A percentile compares a stretch with the other conserved stretches of the same genome.
phyloP scores from a whole-genome alignment of 306 rosid species.

The Purshia tridentata region DNA sequence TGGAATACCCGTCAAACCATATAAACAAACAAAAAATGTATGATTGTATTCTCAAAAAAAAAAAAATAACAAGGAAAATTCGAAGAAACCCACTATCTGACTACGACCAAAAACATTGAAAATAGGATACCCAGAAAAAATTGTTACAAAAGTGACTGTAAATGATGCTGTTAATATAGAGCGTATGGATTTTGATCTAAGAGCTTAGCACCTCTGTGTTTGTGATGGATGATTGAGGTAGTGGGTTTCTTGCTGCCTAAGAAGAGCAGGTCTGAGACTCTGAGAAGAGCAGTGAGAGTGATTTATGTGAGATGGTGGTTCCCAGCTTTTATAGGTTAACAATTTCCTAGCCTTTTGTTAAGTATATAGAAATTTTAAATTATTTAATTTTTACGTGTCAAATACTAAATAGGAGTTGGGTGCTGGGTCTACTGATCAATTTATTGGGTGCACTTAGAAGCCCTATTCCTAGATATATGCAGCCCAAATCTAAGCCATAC shows the following conservation, averaged over 20 bases:
- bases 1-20: not conserved
- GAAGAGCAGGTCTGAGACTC: not conserved
- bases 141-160: not conserved
- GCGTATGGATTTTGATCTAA: constrained; percentile 3
- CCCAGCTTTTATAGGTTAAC: constrained; percentile 14
- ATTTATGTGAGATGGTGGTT: not conserved
- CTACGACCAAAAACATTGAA: not conserved
- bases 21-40: not conserved
- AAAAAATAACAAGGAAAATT: not conserved
- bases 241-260: constrained; percentile 14
- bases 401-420: too few relatives aligned
- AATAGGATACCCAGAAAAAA: constrained; percentile 10
- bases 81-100: not conserved
- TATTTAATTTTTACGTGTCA: too few relatives aligned
- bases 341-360: too few relatives aligned
- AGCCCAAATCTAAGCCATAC: too few relatives aligned
- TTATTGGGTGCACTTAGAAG: too few relatives aligned
- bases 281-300: constrained; percentile 1
- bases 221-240: not conserved
- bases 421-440: too few relatives aligned
- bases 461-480: too few relatives aligned
- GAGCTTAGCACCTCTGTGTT: not conserved
- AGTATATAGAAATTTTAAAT: too few relatives aligned
- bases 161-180: not conserved
- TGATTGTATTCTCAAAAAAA: too few relatives aligned